Conservation (phyloP, 495 filamentous ascomycete species). For the Trichoderma reesei region DNA sequence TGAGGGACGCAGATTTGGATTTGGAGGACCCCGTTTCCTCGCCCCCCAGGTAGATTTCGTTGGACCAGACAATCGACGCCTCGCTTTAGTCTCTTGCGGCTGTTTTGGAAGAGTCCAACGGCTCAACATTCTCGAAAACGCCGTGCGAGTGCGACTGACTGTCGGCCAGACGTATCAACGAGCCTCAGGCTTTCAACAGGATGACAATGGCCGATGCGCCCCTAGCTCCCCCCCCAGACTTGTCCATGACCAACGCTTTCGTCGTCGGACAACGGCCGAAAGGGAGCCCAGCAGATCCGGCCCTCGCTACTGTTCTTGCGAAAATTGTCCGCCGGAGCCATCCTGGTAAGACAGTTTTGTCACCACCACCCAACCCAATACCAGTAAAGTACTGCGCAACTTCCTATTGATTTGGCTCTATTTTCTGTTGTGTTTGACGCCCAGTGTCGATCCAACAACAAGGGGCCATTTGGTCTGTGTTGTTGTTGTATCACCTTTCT, state of each 20-base stretch:
- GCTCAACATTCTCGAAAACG: not conserved
- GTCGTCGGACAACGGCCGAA: slow-evolving; percentile 7
- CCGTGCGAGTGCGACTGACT: not conserved
- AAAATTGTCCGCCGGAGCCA: not conserved
- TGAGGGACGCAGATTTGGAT: slow-evolving; percentile 7
- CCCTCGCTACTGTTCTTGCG: not conserved
- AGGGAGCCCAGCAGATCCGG: not conserved
- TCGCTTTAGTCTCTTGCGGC: slow-evolving; percentile 6
- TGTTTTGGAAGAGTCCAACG: not conserved
- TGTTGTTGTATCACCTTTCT: not conserved
- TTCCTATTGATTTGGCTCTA: too few relatives aligned
- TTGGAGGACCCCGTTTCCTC: slow-evolving; percentile 5
- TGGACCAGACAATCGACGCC: not conserved
- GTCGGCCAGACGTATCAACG: not conserved
- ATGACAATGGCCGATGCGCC: not conserved
- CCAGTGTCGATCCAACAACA: not conserved
- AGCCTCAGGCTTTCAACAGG: not conserved
- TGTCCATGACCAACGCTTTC: not conserved
- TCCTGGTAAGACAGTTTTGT: not conserved
- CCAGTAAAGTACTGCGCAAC: too few relatives aligned
- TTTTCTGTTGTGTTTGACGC: not conserved
- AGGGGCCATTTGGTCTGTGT: not conserved
- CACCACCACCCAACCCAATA: too few relatives aligned
- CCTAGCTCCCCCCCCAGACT: not conserved
- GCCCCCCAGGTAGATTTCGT: slow-evolving; percentile 8